Evolutionary conservation across 23 red algal species (phyloP), one percentile per base, ranked within the genome.

Genomic region (Cyanidioschyzon merolae): DNA sequence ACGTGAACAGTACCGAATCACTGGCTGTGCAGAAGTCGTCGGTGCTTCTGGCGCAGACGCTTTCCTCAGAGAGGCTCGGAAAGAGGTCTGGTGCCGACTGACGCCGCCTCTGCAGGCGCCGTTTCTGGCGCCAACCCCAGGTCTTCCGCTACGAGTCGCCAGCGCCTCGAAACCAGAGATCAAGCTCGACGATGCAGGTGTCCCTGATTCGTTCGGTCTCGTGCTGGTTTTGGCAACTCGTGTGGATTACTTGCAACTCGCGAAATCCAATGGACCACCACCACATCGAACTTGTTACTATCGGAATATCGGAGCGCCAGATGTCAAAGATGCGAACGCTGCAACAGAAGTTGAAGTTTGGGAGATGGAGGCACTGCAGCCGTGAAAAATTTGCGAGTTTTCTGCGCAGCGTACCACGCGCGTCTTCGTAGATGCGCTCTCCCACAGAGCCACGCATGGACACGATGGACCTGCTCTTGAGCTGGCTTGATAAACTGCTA

Each of bases 1-100:
- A 7, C 63, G 63, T 32, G 63, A 71, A 32, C 63, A 71, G 63
- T 71, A 71, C 63, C 63, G 63, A 32, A 25, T 71, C 21, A 25
- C 32, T 7, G 63, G 63, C 3, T 35, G 29, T 27, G 63, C 63
- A 27, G n/a, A 71, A 7, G 21, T 35, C 2, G 63, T 71, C 3
- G 21, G 7, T 35, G n/a, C 21, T 15, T 25, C 21, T 3, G 29
- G 30, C 32, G n/a, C 12, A 3, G 63, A 25, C 16, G 63, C 29
- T 15, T 32, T 25, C 7, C 63, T 15, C 2, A 35, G n/a, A 27
- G 29, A 15, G 29, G 29, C 63, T 3, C 63, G 63, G 3, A 7
- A 35, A 32, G 12, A 35, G n/a, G 29, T 35, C 12, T 71, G 63
- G 63, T 7, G 3, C 2, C 63, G 63, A 7, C 32, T 71, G 12